Conservation (phyloP, 106 monocot genomes). For the Allium sativum region DNA sequence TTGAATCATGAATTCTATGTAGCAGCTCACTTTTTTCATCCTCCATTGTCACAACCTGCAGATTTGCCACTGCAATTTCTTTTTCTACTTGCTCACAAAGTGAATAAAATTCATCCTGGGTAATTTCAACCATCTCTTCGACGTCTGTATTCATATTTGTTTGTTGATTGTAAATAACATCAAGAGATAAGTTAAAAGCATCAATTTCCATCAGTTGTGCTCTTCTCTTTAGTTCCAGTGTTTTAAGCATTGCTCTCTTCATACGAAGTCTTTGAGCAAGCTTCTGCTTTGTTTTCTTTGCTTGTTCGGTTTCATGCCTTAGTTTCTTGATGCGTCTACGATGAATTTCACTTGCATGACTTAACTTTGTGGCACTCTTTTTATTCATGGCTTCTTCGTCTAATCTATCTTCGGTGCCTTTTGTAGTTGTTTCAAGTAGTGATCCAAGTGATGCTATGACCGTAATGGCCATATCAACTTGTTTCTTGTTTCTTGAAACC, state of each 20-base stretch:
- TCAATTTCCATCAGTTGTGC: neutral
- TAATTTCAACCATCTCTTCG: neutral
- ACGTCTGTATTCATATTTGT: neutral
- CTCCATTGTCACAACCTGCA: neutral
- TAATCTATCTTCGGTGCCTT: neutral
- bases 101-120: neutral
- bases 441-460: slow-evolving; percentile 1
- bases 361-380: neutral
- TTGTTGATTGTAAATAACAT: neutral
- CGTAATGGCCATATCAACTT: neutral
- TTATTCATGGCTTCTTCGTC: neutral
- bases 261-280: neutral
- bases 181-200: neutral
- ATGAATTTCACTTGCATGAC: neutral
- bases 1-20: no score
- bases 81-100: neutral
- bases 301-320: neutral
- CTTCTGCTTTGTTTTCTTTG: neutral
- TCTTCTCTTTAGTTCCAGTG: neutral
- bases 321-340: neutral
- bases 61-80: neutral
- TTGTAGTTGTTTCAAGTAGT: neutral
- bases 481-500: slow-evolving; percentile 4
- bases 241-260: neutral
- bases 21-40: neutral